These are phyloP conservation scores for Solanum sitiens DNA, from an alignment of 257 asterid genomes.

Conservation along the genomic window DNA sequence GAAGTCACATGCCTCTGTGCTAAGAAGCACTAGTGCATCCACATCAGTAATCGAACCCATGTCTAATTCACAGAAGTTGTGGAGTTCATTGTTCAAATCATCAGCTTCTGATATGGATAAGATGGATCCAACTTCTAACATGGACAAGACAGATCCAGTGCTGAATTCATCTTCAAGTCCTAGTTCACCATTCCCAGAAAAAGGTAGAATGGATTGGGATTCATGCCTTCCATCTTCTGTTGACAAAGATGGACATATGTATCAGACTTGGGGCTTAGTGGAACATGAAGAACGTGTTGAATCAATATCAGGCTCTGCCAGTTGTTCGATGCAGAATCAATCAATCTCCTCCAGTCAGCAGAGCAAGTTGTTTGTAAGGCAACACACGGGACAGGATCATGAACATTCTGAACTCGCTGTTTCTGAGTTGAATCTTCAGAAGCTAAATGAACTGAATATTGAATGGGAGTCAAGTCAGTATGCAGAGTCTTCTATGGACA, in stretches of 20 bases:
- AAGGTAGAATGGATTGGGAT: conserved; percentile 5
- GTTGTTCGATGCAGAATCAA: neutral
- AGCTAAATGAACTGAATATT: neutral
- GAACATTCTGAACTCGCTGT: neutral
- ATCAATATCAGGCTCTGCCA: neutral
- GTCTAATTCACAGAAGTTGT: conserved; percentile 8
- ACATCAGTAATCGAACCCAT: neutral
- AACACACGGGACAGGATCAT: neutral
- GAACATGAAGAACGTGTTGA: neutral
- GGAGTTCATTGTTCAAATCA: conserved; percentile 40
- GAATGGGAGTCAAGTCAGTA: conserved; percentile 19
- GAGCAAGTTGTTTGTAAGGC: neutral
- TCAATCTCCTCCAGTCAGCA: neutral
- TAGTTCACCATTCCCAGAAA: neutral
- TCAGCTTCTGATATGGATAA: conserved; percentile 7
- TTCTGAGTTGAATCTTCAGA: conserved; percentile 4
- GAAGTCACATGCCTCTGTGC: conserved; percentile 8
- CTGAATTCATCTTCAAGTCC: neutral
- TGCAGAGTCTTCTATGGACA: conserved; percentile 3
- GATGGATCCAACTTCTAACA: neutral
- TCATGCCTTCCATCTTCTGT: conserved; percentile 9
- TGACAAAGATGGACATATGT: neutral
- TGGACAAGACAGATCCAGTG: neutral
- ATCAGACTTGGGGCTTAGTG: conserved; percentile 10
- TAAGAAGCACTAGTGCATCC: neutral